These are phyloP conservation scores for Mycena filopes DNA, from an alignment of 768 basidiomycete genomes.

Conservation along the genomic window DNA sequence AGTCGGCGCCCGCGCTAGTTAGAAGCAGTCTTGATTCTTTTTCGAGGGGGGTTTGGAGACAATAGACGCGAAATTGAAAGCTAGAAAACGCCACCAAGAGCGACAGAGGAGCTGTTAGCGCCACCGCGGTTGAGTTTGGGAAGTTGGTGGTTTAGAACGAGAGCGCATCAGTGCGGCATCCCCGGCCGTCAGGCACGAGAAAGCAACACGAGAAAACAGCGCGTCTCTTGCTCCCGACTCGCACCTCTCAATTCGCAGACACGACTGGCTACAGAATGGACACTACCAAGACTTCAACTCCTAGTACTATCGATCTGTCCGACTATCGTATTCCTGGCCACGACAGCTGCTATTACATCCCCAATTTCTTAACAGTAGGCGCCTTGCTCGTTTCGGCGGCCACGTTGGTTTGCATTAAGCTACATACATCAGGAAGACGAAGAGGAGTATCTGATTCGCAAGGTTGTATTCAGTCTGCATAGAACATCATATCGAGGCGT, in stretches of 20 bases:
- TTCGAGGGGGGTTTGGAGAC: too few relatives aligned
- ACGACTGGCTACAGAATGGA: slow-evolving; percentile 4
- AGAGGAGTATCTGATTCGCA: slow-evolving; percentile 80
- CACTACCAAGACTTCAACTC: not conserved
- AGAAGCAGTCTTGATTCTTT: too few relatives aligned
- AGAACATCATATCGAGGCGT: slow-evolving; percentile 24
- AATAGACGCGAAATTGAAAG: too few relatives aligned
- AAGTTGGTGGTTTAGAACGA: too few relatives aligned
- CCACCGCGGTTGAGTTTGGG: too few relatives aligned
- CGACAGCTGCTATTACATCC: slow-evolving; percentile 72
- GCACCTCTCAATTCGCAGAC: not conserved
- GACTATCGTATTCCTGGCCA: slow-evolving; percentile 47
- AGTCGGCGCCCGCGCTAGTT: too few relatives aligned
- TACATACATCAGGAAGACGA: slow-evolving; percentile 66
- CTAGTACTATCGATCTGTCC: slow-evolving; percentile 33
- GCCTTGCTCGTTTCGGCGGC: slow-evolving; percentile 2
- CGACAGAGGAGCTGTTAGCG: too few relatives aligned
- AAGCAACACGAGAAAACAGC: not conserved
- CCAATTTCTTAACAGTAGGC: slow-evolving; percentile 74
- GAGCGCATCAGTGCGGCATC: too few relatives aligned
- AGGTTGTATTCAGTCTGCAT: slow-evolving; percentile 56
- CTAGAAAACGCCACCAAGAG: too few relatives aligned
- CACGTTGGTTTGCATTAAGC: slow-evolving; percentile 10
- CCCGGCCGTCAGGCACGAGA: too few relatives aligned
- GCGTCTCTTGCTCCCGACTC: not conserved